Percentiles rank a stretch among this genome's conserved stretches.
phyloP scores from a whole-genome alignment of 2,329 filamentous ascomycete species.

The Trichoderma guizhouense region DNA sequence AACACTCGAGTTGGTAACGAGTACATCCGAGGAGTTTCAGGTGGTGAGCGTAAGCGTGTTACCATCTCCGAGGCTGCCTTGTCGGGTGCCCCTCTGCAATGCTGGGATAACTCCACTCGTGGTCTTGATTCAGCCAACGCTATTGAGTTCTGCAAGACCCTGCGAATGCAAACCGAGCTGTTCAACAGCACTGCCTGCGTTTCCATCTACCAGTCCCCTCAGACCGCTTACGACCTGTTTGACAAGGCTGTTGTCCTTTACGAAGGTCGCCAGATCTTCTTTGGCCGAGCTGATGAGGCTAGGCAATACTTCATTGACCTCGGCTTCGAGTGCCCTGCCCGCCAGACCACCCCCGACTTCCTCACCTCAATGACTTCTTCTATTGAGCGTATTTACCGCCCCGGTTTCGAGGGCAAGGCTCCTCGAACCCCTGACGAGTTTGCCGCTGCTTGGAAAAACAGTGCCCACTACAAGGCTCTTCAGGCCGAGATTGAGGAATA shows the following conservation, averaged over 20 bases:
- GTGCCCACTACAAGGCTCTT: slow-evolving; percentile 47
- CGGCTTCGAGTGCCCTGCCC: slow-evolving; percentile 63
- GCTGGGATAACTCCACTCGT: slow-evolving; percentile 70
- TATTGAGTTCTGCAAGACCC: slow-evolving; percentile 69
- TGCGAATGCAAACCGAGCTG: slow-evolving; percentile 65
- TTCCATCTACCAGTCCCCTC: slow-evolving; percentile 70
- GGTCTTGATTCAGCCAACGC: slow-evolving; percentile 74
- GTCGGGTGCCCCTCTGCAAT: slow-evolving; percentile 59
- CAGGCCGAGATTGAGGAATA: slow-evolving; percentile 55
- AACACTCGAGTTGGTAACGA: slow-evolving; percentile 74
- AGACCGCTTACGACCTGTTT: slow-evolving; percentile 61
- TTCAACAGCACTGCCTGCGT: slow-evolving; percentile 64
- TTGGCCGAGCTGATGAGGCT: slow-evolving; percentile 58
- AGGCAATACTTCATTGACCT: slow-evolving; percentile 64
- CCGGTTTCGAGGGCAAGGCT: slow-evolving; percentile 53
- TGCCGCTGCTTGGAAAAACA: slow-evolving; percentile 55
- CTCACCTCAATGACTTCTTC: slow-evolving; percentile 66
- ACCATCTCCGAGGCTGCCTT: slow-evolving; percentile 60
- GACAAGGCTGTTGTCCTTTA: slow-evolving; percentile 59
- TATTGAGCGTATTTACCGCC: slow-evolving; percentile 52
- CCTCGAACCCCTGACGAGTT: slow-evolving; percentile 62
- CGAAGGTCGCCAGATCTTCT: slow-evolving; percentile 61
- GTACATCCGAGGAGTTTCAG: slow-evolving; percentile 69
- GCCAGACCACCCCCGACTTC: slow-evolving; percentile 69
- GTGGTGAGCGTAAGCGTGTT: slow-evolving; percentile 68